Evolutionary conservation across 2,329 filamentous ascomycete species (phyloP), one percentile per base, ranked within the genome.

Genomic region (Nigrospora sphaerica): DNA sequence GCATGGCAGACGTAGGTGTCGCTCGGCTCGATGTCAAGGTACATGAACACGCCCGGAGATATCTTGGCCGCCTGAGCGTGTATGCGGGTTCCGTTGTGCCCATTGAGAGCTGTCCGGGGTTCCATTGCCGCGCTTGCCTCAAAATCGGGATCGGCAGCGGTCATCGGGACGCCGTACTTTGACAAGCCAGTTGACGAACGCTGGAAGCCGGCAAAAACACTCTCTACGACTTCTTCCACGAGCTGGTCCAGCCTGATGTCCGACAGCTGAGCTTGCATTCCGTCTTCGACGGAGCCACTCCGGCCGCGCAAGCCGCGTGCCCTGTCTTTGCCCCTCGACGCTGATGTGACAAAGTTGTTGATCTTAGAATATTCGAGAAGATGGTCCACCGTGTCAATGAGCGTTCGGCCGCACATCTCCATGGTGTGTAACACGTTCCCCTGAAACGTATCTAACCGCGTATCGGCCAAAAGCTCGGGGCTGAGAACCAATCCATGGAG

Each of bases 401-500:
- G 62, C 0, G 75, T 77, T 28, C 70, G 68, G 1, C 70, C 70
- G 19, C 72, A 78, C 1, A 66, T 70, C 45, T 77, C 69, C 32
- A 79, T 72, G 1, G 71, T 75, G 23, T 70, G 64, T 0, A 74
- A 57, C 16, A 74, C 64, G 14, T 72, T 69, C 3, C 65, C 62
- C 52, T 79, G 76, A 6, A 68, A 64, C 1, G 65, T 64, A 33
- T 65, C 67, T 23, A 80, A 63, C 0, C 60, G 48, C 0, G 75
- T 77, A 16, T 80, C 75, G 6, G 70, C 66, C 1, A 82, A 54
- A 3, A 80, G 58, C 51, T 80, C 76, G 1, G 70, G 66, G 45
- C 66, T 77, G 0, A 76, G 71, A 0, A 83, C 61, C 33, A 83
- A 73, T 3, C 80, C 80, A 46, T 84, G 80, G 1, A 84, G 63